A percentile compares a stretch with the other conserved stretches of the same genome.
phyloP scores from a whole-genome alignment of 1,284 basidiomycete species.

The Cryptococcus depauperatus region DNA sequence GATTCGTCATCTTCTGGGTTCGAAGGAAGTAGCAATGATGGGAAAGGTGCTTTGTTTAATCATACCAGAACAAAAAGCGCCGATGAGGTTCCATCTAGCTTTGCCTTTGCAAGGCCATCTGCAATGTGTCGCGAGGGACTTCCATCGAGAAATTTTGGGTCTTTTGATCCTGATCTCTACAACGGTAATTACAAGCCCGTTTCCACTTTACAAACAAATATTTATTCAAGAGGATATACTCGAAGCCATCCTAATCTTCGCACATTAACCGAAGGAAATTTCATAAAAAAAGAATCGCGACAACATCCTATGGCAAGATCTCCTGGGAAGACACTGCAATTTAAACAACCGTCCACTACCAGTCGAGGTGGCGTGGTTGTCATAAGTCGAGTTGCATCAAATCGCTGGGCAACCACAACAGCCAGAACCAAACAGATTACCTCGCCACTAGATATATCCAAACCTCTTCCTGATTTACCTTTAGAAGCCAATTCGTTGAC shows the following conservation, averaged over 20 bases:
- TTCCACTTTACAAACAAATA: slow-evolving; percentile 1
- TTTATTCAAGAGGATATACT: slow-evolving; percentile 4
- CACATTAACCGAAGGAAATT: too few relatives aligned
- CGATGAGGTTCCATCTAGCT: slow-evolving; percentile 2
- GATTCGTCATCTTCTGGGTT: background rate
- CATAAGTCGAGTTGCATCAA: slow-evolving; percentile 10
- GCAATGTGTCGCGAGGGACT: background rate
- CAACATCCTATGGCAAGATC: slow-evolving; percentile 4
- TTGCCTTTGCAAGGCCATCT: slow-evolving; percentile 4
- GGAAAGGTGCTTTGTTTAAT: background rate
- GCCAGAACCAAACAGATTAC: slow-evolving; percentile 5
- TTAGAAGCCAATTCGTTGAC: slow-evolving; percentile 5
- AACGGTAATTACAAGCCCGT: slow-evolving; percentile 4
- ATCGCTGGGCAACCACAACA: background rate
- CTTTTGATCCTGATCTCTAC: background rate
- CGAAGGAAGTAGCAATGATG: background rate
- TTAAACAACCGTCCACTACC: slow-evolving; percentile 18
- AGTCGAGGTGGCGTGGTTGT: slow-evolving; percentile 19
- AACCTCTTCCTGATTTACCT: slow-evolving; percentile 24
- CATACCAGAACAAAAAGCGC: background rate
- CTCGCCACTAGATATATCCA: slow-evolving; percentile 16
- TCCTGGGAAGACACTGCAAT: slow-evolving; percentile 13
- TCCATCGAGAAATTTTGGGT: background rate
- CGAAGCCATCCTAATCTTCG: slow-evolving; percentile 12
- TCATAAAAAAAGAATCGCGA: background rate